Evolutionary conservation across 495 filamentous ascomycete genomes (phyloP).

Genomic region (Penicillium subrubescens): DNA sequence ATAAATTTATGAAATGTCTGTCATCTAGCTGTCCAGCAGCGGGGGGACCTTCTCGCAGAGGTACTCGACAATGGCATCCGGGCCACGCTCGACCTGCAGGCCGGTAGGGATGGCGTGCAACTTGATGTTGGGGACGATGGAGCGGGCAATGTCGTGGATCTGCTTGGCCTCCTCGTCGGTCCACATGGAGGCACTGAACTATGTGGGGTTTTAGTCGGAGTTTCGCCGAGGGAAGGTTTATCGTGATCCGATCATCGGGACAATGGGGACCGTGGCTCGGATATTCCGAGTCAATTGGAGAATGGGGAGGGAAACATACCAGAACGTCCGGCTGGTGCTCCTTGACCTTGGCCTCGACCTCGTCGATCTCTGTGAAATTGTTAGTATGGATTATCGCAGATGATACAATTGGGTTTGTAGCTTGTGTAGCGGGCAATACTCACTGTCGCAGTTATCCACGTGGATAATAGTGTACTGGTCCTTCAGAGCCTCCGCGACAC

Average conservation of each 20-base stretch:
- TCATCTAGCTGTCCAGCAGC: slow-evolving; percentile 45
- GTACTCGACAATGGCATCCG: slow-evolving; percentile 67
- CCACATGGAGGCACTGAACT: slow-evolving; percentile 75
- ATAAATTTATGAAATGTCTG: neutral
- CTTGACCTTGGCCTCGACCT: slow-evolving; percentile 52
- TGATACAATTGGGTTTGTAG: neutral
- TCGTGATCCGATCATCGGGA: neutral
- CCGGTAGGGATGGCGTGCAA: slow-evolving; percentile 64
- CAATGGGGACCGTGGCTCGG: slow-evolving; percentile 4
- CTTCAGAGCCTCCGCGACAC: slow-evolving; percentile 58
- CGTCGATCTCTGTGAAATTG: slow-evolving; percentile 44
- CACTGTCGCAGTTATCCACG: slow-evolving; percentile 59
- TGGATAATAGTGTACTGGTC: slow-evolving; percentile 62
- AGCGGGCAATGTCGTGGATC: slow-evolving; percentile 57
- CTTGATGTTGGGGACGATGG: slow-evolving; percentile 53
- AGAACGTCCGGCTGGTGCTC: slow-evolving; percentile 54
- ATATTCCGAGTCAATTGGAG: slow-evolving; percentile 11
- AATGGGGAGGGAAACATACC: slow-evolving; percentile 28
- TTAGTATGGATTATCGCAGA: slow-evolving; percentile 5
- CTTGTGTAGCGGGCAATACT: slow-evolving; percentile 11
- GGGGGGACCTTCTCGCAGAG: slow-evolving; percentile 59
- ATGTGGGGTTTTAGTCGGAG: slow-evolving; percentile 9
- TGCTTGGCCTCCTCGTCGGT: slow-evolving; percentile 55
- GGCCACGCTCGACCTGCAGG: slow-evolving; percentile 63
- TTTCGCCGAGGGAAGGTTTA: neutral